A percentile compares a stretch with the other conserved stretches of the same genome.
These are phyloP conservation scores for Circinella minor DNA, from an alignment of 371 early-diverging fungal genomes.

Conservation along the genomic window DNA sequence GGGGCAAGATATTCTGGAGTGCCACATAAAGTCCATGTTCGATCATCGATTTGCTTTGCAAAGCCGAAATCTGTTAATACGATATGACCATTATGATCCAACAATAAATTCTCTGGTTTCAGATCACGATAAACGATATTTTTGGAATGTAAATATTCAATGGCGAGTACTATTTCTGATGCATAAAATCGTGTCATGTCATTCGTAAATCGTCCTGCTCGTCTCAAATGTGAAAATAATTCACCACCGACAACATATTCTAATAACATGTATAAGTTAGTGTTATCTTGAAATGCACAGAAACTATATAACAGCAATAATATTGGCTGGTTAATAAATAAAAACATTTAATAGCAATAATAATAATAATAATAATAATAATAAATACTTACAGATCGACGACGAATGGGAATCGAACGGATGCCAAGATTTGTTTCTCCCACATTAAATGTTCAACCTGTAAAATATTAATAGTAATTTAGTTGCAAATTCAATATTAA, in stretches of 20 bases:
- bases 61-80: constrained; percentile 99
- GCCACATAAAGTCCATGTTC: constrained; percentile 96
- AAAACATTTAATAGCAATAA: neutral
- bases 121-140: constrained; percentile 96
- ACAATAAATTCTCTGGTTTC: constrained; percentile 93
- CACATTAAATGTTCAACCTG: constrained; percentile 91
- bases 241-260: constrained; percentile 98
- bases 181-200: constrained; percentile 89
- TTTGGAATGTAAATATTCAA: constrained; percentile 78
- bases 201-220: constrained; percentile 88
- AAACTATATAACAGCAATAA: constrained; percentile 46
- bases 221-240: constrained; percentile 93
- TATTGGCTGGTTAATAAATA: neutral
- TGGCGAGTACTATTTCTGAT: constrained; percentile 77
- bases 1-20: constrained; percentile 99
- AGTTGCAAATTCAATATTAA: neutral
- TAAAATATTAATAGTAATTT: neutral
- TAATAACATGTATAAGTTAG: constrained; percentile 91
- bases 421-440: constrained; percentile 88
- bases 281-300: constrained; percentile 90
- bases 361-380: neutral
- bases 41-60: constrained; percentile 82
- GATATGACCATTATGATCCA: constrained; percentile 92
- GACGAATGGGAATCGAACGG: constrained; percentile 87
- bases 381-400: constrained; percentile 74